phyloP scores from a whole-genome alignment of 768 basidiomycete species.

The Termitomyces sp. region DNA sequence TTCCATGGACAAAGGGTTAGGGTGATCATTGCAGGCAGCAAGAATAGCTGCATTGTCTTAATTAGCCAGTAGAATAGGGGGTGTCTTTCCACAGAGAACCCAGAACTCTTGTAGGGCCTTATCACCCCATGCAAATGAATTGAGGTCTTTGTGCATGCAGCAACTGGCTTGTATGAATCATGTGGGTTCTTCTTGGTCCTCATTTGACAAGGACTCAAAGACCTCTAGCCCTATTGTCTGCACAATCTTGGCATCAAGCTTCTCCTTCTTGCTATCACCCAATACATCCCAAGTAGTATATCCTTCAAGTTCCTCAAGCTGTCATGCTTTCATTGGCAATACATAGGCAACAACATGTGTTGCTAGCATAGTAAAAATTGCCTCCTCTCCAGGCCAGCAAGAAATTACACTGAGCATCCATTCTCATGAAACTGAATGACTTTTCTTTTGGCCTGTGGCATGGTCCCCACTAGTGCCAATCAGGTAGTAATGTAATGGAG shows the following conservation, averaged over 20 bases:
- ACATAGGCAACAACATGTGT: neutral
- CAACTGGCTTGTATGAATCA: neutral
- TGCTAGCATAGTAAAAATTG: neutral
- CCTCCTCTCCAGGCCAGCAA: neutral
- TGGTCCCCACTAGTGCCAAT: neutral
- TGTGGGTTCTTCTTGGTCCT: neutral
- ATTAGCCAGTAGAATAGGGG: conserved; percentile 21
- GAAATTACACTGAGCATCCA: neutral
- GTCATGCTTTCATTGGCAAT: neutral
- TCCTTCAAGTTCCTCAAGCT: neutral
- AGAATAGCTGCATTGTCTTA: conserved; percentile 22
- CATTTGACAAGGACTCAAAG: neutral
- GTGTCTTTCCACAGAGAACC: conserved; percentile 7
- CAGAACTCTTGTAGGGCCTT: conserved; percentile 18
- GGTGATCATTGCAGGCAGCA: neutral
- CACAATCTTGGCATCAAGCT: neutral
- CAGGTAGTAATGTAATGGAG: neutral
- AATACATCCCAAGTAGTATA: neutral
- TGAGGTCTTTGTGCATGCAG: conserved; percentile 5
- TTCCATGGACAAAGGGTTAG: neutral
- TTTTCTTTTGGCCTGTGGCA: neutral
- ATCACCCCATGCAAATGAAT: conserved; percentile 23
- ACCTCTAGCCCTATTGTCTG: neutral
- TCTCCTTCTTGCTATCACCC: neutral
- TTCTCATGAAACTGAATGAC: neutral